Evolutionary conservation across 2,329 filamentous ascomycete species (phyloP).

Genomic region (Colletotrichum coccodes): DNA sequence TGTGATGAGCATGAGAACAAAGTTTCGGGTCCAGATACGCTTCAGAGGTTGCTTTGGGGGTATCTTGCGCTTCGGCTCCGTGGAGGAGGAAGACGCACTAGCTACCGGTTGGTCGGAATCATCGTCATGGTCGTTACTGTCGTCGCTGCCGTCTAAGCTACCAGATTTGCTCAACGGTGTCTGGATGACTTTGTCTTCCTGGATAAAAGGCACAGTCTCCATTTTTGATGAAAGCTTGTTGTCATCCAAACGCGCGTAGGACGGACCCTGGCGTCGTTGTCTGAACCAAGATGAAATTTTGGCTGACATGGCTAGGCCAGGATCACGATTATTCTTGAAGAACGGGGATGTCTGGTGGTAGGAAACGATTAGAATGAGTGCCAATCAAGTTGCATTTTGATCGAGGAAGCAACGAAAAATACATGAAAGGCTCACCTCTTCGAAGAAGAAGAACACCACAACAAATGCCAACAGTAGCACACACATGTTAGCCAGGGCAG

Average conservation of each 20-base stretch:
- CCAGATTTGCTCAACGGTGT: not conserved
- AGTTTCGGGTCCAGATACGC: constrained; percentile 9
- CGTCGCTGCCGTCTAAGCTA: not conserved
- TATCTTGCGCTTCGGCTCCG: not conserved
- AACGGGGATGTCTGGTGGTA: not conserved
- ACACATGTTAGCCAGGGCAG: not conserved
- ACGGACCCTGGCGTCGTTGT: not conserved
- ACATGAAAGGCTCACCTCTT: constrained; percentile 20
- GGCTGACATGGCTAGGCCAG: not conserved
- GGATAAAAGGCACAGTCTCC: not conserved
- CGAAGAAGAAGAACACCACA: constrained; percentile 6
- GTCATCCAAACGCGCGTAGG: not conserved
- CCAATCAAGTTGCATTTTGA: not conserved
- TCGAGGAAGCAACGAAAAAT: too few species aligned
- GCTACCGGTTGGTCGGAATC: too few species aligned
- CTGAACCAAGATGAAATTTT: not conserved
- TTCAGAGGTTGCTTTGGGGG: not conserved
- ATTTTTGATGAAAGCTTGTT: not conserved
- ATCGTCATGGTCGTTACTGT: not conserved
- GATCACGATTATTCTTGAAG: not conserved
- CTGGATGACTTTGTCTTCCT: not conserved
- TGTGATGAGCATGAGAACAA: constrained; percentile 7
- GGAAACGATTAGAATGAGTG: too few species aligned
- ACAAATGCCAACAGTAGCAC: constrained; percentile 4
- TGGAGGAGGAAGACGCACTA: too few species aligned